Evolutionary conservation across 1,284 basidiomycete species (phyloP).

Genomic region (Rhodotorula mucilaginosa): DNA sequence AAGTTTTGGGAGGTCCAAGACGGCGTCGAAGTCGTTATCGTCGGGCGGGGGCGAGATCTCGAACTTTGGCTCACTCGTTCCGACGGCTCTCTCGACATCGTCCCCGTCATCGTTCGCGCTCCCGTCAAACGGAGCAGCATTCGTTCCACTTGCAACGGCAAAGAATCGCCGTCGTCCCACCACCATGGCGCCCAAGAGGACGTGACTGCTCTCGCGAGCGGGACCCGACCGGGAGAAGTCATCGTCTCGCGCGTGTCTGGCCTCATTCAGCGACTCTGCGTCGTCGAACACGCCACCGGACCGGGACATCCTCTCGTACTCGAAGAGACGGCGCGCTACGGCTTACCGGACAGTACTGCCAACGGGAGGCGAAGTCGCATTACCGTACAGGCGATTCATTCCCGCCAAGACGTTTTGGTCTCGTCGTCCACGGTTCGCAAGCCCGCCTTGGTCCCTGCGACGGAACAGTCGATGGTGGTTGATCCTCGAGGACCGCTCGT

Average conservation of each 20-base stretch:
- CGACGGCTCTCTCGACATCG: slow-evolving; percentile 1
- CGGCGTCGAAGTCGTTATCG: slow-evolving; percentile 1
- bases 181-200: slow-evolving; percentile 2
- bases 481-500: background rate
- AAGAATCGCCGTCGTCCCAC: too few relatives aligned
- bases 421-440: slow-evolving; percentile 10
- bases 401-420: slow-evolving; percentile 4
- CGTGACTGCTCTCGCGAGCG: slow-evolving; percentile 15
- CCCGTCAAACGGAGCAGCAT: background rate
- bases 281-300: background rate
- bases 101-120: background rate
- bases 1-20: slow-evolving; percentile 8
- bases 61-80: slow-evolving; percentile 15
- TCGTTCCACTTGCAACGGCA: background rate
- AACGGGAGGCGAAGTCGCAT: background rate
- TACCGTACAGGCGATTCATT: slow-evolving; percentile 20
- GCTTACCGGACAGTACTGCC: background rate
- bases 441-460: background rate
- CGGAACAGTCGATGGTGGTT: background rate
- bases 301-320: background rate
- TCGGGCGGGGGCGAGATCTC: slow-evolving; percentile 3
- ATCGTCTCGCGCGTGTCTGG: slow-evolving; percentile 19
- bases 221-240: background rate
- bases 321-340: slow-evolving; percentile 15
- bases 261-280: slow-evolving; percentile 4